Evolutionary conservation across 1,284 basidiomycete species (phyloP), one percentile per base, ranked within the genome.

Genomic region (Boletus semigastroideus): DNA sequence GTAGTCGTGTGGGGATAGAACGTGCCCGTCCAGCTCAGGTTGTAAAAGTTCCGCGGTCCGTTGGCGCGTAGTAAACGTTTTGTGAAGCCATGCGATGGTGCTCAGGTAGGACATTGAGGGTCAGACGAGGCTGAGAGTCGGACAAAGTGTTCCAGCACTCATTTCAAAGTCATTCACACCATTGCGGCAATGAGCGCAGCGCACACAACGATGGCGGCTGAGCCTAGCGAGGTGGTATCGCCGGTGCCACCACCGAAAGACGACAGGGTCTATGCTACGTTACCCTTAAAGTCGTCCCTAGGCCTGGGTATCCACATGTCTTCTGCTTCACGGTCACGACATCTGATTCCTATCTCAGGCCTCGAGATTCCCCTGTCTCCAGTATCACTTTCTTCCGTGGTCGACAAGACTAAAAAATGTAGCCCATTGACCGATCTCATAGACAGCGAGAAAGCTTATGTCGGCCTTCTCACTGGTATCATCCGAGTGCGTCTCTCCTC

Each of bases 401-500:
- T 77, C 39, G 69, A 71, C 37, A 84, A 76, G 60, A 61, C 77
- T 20, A 87, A 79, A 72, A 87, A 83, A 61, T 63, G 77, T 7
- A 98, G 96, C 67, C 94, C 94, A 25, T 78, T 99, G 54, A 80
- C 83, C 13, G 96, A 99, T 73, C 84, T 99, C 56, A 88, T 98
- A 58, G 91, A 96, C 63, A 96, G 92, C 10, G 97, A 99, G 74
- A 92, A 87, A 72, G 68, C 79, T 30, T 99, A 97, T 72, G 92
- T 98, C n/a, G 92, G 95, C 34, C 83, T 93, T 60, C 76, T 99
- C 39, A 87, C 92, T 20, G 87, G 88, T 46, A 83, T 98, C 61
- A 97, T 99, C 63, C 84, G 93, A 65, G 94, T 95, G 66, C 59
- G 90, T 74, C n/a, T 36, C 46, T 48, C 54, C 37, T 40, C 41